phyloP scores from a whole-genome alignment of 306 rosid genomes.

The Quercus cerris region DNA sequence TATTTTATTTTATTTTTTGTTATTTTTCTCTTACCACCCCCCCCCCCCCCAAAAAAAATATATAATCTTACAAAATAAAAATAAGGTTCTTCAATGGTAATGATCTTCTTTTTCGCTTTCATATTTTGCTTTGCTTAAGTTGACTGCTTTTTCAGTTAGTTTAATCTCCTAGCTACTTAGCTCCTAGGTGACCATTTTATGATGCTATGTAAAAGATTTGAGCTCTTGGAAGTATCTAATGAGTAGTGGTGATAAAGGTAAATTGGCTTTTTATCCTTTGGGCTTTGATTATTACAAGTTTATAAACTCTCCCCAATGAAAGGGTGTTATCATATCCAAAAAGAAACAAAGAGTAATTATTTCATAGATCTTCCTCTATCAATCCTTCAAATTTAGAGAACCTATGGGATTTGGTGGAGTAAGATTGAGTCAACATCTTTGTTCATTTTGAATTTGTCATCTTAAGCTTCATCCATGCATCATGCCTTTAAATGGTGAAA shows the following conservation, averaged over 20 bases:
- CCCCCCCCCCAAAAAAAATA: too few relatives aligned
- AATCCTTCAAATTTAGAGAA: neutral
- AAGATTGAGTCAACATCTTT: neutral
- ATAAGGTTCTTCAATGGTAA: too few relatives aligned
- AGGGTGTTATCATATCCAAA: neutral
- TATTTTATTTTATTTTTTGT: neutral
- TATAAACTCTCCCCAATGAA: neutral
- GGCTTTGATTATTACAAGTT: neutral
- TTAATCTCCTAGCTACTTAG: neutral
- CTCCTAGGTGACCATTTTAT: neutral
- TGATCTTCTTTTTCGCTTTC: neutral
- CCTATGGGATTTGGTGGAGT: neutral
- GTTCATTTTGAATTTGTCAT: neutral
- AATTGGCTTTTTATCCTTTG: neutral
- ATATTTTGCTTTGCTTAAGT: neutral
- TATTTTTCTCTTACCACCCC: neutral
- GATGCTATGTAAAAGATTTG: neutral
- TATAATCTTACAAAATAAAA: too few relatives aligned
- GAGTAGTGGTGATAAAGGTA: neutral
- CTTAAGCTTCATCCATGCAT: too few relatives aligned
- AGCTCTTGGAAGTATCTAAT: neutral
- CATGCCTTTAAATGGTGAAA: neutral
- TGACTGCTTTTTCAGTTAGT: neutral
- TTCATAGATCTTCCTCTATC: neutral
- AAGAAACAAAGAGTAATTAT: neutral